phyloP scores from a whole-genome alignment of 208 protist species.

The Naegleria fowleri region DNA sequence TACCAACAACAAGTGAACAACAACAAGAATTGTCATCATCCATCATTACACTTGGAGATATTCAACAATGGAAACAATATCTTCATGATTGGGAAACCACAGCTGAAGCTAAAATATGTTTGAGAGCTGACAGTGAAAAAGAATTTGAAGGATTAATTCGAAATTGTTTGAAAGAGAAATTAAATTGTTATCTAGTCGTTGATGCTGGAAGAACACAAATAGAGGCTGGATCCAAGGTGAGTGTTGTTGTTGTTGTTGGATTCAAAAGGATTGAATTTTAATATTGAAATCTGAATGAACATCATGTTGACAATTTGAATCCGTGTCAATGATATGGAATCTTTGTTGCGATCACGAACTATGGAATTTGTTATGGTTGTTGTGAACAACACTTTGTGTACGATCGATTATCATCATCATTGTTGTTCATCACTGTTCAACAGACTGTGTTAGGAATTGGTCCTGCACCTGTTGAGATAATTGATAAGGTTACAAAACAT shows the following conservation, averaged over 20 bases:
- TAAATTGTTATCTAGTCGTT: conserved; percentile 67
- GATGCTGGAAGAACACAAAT: conserved; percentile 88
- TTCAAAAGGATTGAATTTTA: too few species aligned
- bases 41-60: not conserved
- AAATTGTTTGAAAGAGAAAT: conserved; percentile 45
- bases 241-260: too few species aligned
- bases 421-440: too few species aligned
- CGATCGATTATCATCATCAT: too few species aligned
- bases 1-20: not conserved
- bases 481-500: conserved; percentile 73
- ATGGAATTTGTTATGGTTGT: too few species aligned
- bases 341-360: too few species aligned
- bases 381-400: too few species aligned
- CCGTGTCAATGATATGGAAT: too few species aligned
- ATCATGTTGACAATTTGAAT: too few species aligned
- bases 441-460: conserved; percentile 74
- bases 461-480: conserved; percentile 59
- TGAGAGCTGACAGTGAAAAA: conserved; percentile 66
- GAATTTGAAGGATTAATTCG: conserved; percentile 53
- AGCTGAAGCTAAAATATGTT: conserved; percentile 60
- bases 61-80: conserved; percentile 45
- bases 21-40: too few species aligned
- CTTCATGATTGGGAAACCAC: conserved; percentile 44
- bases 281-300: too few species aligned
- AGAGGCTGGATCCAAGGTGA: conserved; percentile 57